Evolutionary conservation across 2,329 filamentous ascomycete species (phyloP).

Genomic region (Hypocrella siamensis): DNA sequence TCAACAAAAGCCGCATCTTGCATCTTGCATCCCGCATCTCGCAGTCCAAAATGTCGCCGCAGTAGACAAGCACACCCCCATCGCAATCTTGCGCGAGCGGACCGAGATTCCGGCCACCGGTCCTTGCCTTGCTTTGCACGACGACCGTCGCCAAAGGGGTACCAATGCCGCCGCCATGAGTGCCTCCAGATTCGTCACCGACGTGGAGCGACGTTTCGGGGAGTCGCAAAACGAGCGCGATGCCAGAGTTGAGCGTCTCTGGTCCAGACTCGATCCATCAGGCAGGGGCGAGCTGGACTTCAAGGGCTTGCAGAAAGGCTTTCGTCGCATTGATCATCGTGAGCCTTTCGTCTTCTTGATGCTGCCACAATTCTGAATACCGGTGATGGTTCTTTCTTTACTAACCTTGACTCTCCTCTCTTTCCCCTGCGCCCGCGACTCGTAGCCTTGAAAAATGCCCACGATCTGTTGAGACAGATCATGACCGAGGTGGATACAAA

Average conservation of each 20-base stretch:
- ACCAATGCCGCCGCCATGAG: slow-evolving; percentile 19
- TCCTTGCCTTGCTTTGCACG: too few relatives aligned
- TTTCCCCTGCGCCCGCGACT: background rate
- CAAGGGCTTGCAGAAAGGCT: slow-evolving; percentile 66
- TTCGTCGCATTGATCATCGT: slow-evolving; percentile 89
- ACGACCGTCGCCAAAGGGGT: background rate
- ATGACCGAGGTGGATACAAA: slow-evolving; percentile 73
- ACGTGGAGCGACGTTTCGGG: slow-evolving; percentile 48
- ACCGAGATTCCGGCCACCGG: too few relatives aligned
- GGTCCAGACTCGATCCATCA: slow-evolving; percentile 65
- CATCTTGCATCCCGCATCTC: too few relatives aligned
- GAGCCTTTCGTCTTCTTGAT: slow-evolving; percentile 11
- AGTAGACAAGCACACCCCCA: too few relatives aligned
- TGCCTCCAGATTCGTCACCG: slow-evolving; percentile 31
- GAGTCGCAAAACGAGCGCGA: slow-evolving; percentile 70
- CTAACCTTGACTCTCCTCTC: too few relatives aligned
- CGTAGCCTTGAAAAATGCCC: slow-evolving; percentile 71
- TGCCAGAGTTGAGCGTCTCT: slow-evolving; percentile 68
- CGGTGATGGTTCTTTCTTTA: slow-evolving; percentile 1
- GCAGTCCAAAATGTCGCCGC: too few relatives aligned
- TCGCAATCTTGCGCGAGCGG: too few relatives aligned
- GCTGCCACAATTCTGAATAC: background rate
- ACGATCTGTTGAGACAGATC: slow-evolving; percentile 67
- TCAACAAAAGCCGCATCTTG: too few relatives aligned
- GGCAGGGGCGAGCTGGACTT: slow-evolving; percentile 69